phyloP scores from a whole-genome alignment of 2,329 filamentous ascomycete species.

The Colletotrichum acutatum region DNA sequence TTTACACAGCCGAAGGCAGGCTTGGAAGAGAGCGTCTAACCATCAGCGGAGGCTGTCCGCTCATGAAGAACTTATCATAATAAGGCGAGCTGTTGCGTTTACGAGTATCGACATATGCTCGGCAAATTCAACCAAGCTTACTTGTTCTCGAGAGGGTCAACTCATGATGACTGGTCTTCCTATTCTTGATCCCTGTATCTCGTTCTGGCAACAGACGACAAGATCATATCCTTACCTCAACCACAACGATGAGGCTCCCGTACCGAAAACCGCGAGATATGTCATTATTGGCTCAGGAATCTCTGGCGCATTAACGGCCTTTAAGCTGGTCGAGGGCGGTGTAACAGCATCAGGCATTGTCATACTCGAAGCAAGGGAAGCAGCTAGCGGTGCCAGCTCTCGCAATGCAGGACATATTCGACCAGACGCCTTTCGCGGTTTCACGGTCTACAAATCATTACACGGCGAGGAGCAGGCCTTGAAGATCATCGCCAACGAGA shows the following conservation, averaged over 20 bases:
- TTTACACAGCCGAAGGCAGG: not conserved
- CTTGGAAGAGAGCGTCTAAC: not conserved
- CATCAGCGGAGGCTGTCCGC: not conserved
- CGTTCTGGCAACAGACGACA: conserved; percentile 48
- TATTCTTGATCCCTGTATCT: not conserved
- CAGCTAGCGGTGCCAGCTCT: conserved; percentile 54
- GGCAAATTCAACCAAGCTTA: not conserved
- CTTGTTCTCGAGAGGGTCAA: not conserved
- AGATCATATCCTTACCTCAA: conserved; percentile 47
- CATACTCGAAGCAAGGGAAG: conserved; percentile 56
- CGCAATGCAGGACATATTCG: conserved; percentile 57
- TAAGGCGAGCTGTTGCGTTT: not conserved
- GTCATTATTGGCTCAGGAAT: conserved; percentile 56
- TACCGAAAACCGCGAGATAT: conserved; percentile 47
- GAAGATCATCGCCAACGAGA: conserved; percentile 2
- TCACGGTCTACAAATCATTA: conserved; percentile 36
- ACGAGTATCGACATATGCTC: not conserved
- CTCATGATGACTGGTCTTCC: conserved; percentile 11
- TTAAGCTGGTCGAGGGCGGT: conserved; percentile 48
- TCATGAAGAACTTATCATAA: not conserved
- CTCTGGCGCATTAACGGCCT: conserved; percentile 52
- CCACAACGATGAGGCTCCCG: conserved; percentile 42
- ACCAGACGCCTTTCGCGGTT: conserved; percentile 59
- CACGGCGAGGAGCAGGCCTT: not conserved
- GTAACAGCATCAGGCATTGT: conserved; percentile 46